Conservation (phyloP, 1,284 basidiomycete genomes). For the Thelephora terrestris region DNA sequence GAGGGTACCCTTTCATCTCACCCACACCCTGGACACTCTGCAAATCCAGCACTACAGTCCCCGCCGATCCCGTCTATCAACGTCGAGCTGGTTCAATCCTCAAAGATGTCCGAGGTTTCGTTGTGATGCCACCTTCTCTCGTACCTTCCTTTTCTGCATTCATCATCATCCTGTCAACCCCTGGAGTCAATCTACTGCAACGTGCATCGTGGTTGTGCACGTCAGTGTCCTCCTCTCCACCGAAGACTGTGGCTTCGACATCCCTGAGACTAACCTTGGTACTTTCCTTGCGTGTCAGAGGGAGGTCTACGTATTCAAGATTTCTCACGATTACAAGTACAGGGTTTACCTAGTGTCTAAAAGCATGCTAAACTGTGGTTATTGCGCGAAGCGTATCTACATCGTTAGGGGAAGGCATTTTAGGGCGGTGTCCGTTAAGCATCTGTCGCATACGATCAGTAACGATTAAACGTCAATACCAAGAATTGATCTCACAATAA, state of each 20-base stretch:
- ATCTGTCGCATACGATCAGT: conserved; percentile 4
- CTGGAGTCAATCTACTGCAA: too few relatives aligned
- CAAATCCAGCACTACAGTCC: neutral
- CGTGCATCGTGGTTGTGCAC: too few relatives aligned
- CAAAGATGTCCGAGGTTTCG: neutral
- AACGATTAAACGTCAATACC: neutral
- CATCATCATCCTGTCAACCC: neutral
- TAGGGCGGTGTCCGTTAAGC: conserved; percentile 7
- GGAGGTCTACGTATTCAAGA: neutral
- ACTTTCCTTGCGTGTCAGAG: neutral
- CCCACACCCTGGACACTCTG: neutral
- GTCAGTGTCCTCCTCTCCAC: too few relatives aligned
- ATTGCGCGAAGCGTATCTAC: neutral
- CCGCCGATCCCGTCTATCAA: too few relatives aligned
- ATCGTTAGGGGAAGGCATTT: neutral
- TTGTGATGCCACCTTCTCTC: neutral
- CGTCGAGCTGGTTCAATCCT: neutral
- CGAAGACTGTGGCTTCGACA: too few relatives aligned
- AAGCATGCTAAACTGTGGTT: neutral
- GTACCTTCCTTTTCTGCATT: too few relatives aligned
- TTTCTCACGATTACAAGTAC: too few relatives aligned
- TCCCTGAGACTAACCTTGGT: too few relatives aligned
- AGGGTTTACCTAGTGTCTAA: too few relatives aligned
- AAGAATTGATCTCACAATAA: conserved; percentile 41
- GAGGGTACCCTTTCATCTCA: conserved; percentile 18